Evolutionary conservation across 1,139 yeast genomes (phyloP), one percentile per base, ranked within the genome.

Genomic region (Entelexis paramagnoliae): DNA sequence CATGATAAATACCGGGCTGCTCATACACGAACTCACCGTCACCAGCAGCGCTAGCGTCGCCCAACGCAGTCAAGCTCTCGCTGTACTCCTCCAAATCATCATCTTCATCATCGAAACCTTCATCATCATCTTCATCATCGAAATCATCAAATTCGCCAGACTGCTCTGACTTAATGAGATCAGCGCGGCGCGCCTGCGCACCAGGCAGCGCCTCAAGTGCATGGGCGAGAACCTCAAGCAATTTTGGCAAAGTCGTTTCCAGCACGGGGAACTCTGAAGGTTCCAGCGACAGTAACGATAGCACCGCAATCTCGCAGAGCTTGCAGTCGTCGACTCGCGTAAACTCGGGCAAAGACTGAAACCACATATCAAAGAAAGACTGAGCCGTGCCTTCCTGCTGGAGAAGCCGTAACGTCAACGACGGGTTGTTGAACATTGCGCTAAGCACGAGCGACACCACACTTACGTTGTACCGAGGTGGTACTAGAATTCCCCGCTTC

Each of bases 271-370:
- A 75, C 74, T 14, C 71, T 60, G 36, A 66, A 68, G n/a, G 70
- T 69, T 22, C 70, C 28, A 46, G 55, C 16, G 68, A 62, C 41
- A 78, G 60, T 29, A 78, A 58, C 1, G 78, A 67, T 48, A 89
- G 66, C 38, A 84, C 65, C 0, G 94, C 93, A 58, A 89, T 67
- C 3, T 79, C 71, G 1, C 86, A 78, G 41, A 91, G 68, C 66
- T 88, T 88, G 66, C 87, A 74, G 67, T 89, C 97, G 61, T 77
- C 85, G 2, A 87, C 95, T 55, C 95, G 72, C n/a, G 75, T 72
- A 59, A 83, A 74, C 41, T 71, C 69, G 4, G 81, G 77, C 50
- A 80, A 71, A 36, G 65, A 72, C 45, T 74, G 70, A 60, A 86
- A 76, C 96, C 96, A 91, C 42, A 73, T 65, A 41, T 73, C 72